Percentiles rank a stretch among this genome's conserved stretches.
phyloP scores from a whole-genome alignment of 352 stramenopile species.

The Pelagophyceae sp. region DNA sequence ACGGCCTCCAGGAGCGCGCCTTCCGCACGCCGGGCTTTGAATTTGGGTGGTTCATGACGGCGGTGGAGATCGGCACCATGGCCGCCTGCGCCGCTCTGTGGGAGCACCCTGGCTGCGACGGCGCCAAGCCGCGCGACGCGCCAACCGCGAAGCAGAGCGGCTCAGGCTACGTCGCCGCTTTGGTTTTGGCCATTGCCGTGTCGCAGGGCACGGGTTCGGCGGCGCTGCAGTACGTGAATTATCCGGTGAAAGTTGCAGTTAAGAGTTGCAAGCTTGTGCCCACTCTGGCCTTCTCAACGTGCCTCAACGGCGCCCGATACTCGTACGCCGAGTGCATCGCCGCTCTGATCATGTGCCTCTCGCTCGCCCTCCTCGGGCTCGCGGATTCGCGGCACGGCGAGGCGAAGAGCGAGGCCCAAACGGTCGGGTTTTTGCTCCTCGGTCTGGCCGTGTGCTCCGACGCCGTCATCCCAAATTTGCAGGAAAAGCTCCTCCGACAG shows the following conservation, averaged over 20 bases:
- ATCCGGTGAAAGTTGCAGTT: slow-evolving; percentile 43
- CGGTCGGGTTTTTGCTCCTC: slow-evolving; percentile 33
- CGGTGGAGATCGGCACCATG: slow-evolving; percentile 38
- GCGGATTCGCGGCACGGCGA: slow-evolving; percentile 29
- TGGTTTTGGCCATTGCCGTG: slow-evolving; percentile 33
- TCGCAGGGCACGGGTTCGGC: slow-evolving; percentile 37
- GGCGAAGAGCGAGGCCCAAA: slow-evolving; percentile 18
- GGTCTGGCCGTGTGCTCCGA: slow-evolving; percentile 35
- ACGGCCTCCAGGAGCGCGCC: slow-evolving; percentile 40
- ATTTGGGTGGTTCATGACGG: slow-evolving; percentile 43
- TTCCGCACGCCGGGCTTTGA: slow-evolving; percentile 38
- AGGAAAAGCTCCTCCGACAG: slow-evolving; percentile 36
- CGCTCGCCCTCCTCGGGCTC: slow-evolving; percentile 33
- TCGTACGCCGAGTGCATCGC: slow-evolving; percentile 34
- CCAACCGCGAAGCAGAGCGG: background rate
- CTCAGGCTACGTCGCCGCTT: slow-evolving; percentile 17
- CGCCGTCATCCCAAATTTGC: slow-evolving; percentile 38
- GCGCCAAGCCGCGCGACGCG: background rate
- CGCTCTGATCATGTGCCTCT: slow-evolving; percentile 35
- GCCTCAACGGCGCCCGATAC: slow-evolving; percentile 30
- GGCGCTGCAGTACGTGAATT: slow-evolving; percentile 34
- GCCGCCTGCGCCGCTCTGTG: background rate
- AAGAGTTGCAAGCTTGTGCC: slow-evolving; percentile 41
- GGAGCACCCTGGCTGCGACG: background rate
- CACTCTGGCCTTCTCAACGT: slow-evolving; percentile 34